These are phyloP conservation scores for Dictyophora rubrovolvata DNA, from an alignment of 768 basidiomycete species.

Conservation along the genomic window DNA sequence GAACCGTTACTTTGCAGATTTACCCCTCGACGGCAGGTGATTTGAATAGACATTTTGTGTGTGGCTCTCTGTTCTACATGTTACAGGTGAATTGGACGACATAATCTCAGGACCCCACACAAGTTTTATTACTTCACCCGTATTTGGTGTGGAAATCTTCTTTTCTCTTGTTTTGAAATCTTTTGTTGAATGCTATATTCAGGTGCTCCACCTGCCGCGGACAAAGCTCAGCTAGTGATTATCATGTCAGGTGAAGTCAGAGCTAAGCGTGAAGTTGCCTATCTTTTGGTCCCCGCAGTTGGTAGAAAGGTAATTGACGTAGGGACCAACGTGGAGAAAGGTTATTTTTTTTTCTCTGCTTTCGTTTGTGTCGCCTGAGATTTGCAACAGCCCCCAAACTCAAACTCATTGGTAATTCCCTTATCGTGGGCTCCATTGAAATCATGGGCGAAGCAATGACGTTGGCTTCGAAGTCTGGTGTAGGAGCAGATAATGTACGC, in stretches of 20 bases:
- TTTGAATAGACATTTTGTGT: background rate
- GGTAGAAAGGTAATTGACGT: conserved; percentile 72
- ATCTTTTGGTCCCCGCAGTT: conserved; percentile 70
- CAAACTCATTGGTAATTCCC: conserved; percentile 73
- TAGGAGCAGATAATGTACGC: conserved; percentile 48
- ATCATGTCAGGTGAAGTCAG: conserved; percentile 74
- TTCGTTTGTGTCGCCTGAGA: background rate
- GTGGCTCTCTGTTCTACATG: background rate
- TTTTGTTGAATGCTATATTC: background rate
- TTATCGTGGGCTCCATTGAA: conserved; percentile 70
- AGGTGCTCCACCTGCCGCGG: conserved; percentile 52
- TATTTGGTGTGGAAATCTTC: conserved; percentile 48
- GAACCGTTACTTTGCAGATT: too few species aligned
- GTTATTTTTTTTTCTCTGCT: conserved; percentile 23
- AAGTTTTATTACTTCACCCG: conserved; percentile 64
- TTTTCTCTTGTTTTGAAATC: background rate
- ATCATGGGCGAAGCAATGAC: conserved; percentile 77
- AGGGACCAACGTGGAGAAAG: conserved; percentile 80
- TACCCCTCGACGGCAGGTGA: conserved; percentile 44
- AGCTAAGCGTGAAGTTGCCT: conserved; percentile 70
- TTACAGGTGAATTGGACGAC: conserved; percentile 57
- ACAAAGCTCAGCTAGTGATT: conserved; percentile 54
- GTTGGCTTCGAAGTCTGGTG: conserved; percentile 74
- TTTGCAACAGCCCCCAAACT: conserved; percentile 45
- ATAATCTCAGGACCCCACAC: conserved; percentile 50